Conservation (phyloP, 1,284 basidiomycete species). For the Cryptococcus floricola region DNA sequence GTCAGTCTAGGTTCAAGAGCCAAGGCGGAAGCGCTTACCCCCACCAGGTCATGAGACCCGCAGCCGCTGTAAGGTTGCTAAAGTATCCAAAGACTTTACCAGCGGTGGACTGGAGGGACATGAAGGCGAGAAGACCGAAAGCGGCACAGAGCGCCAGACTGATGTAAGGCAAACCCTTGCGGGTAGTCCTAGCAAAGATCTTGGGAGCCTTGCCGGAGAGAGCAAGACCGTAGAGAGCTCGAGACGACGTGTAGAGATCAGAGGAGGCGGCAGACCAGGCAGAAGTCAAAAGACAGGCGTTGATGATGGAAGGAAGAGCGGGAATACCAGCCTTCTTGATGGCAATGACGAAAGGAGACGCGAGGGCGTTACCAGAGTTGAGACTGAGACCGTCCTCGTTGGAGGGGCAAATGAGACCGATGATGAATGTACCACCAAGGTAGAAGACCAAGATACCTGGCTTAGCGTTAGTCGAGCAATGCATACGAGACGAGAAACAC, state of each 20-base stretch:
- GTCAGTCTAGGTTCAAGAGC: neutral
- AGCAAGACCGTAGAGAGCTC: constrained; percentile 56
- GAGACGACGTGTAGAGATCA: constrained; percentile 56
- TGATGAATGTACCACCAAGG: constrained; percentile 54
- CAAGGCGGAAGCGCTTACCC: constrained; percentile 40
- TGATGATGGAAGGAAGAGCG: constrained; percentile 61
- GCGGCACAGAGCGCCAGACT: constrained; percentile 63
- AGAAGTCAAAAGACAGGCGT: constrained; percentile 61
- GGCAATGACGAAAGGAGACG: constrained; percentile 79
- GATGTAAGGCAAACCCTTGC: constrained; percentile 69
- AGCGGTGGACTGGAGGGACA: constrained; percentile 60
- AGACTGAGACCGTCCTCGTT: constrained; percentile 60
- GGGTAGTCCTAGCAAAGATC: constrained; percentile 60
- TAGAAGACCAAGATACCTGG: constrained; percentile 63
- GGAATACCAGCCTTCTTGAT: constrained; percentile 66
- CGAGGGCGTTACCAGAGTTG: constrained; percentile 59
- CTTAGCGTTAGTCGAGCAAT: neutral
- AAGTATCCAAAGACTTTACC: constrained; percentile 74
- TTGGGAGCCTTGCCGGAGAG: constrained; percentile 39
- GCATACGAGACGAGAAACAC: constrained; percentile 61
- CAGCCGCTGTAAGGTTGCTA: constrained; percentile 57
- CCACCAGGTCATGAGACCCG: constrained; percentile 68
- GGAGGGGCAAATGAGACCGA: constrained; percentile 72
- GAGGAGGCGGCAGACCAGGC: constrained; percentile 58
- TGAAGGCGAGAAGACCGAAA: constrained; percentile 58